A percentile compares a stretch with the other conserved stretches of the same genome.
Conservation (phyloP, 192 early-diverging fungal genomes). For the Phlyctochytrium planicorne region DNA sequence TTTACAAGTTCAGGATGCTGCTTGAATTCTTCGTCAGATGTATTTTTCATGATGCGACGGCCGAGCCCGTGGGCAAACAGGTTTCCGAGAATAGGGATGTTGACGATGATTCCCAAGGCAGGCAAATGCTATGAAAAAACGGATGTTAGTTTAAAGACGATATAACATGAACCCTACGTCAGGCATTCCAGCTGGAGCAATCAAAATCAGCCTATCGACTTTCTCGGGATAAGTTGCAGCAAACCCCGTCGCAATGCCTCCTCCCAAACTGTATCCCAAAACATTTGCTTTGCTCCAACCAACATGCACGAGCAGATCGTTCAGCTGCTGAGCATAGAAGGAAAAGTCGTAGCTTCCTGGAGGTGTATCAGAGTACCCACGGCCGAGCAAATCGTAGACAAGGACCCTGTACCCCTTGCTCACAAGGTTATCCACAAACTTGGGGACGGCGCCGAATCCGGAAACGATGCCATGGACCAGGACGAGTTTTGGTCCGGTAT, state of each 20-base stretch:
- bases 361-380: slow-evolving; percentile 48
- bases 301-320: slow-evolving; percentile 40
- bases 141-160: too few relatives aligned
- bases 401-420: slow-evolving; percentile 41
- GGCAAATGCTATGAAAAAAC: too few relatives aligned
- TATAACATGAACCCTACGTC: too few relatives aligned
- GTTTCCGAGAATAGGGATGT: too few relatives aligned
- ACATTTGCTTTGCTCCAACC: slow-evolving; percentile 42
- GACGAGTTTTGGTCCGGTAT: slow-evolving; percentile 15
- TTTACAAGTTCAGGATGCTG: too few relatives aligned
- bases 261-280: slow-evolving; percentile 48
- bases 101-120: too few relatives aligned
- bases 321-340: slow-evolving; percentile 42
- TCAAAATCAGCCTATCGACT: slow-evolving; percentile 39
- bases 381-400: slow-evolving; percentile 34
- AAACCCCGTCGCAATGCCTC: slow-evolving; percentile 47
- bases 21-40: too few relatives aligned
- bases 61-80: too few relatives aligned
- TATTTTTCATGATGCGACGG: too few relatives aligned
- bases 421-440: slow-evolving; percentile 26
- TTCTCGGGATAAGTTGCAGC: slow-evolving; percentile 39
- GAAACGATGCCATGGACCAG: slow-evolving; percentile 43
- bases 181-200: slow-evolving; percentile 48
- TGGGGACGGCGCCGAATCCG: slow-evolving; percentile 13
- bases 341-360: slow-evolving; percentile 31